Evolutionary conservation across 2,329 filamentous ascomycete species (phyloP).

Genomic region (Aspergillus bombycis): DNA sequence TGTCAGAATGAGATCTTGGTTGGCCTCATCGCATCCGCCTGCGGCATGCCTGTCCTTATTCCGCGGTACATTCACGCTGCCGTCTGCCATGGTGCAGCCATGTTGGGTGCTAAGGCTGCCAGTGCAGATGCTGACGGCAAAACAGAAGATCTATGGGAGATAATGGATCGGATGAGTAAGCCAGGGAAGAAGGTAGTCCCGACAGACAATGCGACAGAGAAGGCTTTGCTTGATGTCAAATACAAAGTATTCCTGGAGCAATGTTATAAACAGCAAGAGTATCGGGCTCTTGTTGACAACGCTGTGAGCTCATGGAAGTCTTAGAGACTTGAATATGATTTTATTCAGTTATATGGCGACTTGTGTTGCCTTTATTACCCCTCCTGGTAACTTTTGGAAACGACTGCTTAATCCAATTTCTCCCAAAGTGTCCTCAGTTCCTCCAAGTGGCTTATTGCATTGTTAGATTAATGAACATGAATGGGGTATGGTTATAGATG

Average conservation of each 20-base stretch:
- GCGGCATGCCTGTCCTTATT: slow-evolving; percentile 89
- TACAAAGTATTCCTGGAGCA: slow-evolving; percentile 96
- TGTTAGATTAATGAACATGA: background rate
- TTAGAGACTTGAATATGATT: background rate
- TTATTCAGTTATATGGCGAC: too few relatives aligned
- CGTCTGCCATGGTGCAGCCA: slow-evolving; percentile 96
- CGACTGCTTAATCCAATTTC: background rate
- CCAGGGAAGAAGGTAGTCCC: slow-evolving; percentile 82
- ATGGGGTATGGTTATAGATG: background rate
- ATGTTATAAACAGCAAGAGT: slow-evolving; percentile 81
- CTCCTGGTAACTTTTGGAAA: background rate
- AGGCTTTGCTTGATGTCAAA: slow-evolving; percentile 80
- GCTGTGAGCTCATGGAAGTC: slow-evolving; percentile 50
- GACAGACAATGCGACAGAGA: slow-evolving; percentile 71
- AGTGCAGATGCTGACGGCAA: slow-evolving; percentile 75
- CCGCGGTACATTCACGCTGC: slow-evolving; percentile 93
- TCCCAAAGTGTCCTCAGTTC: background rate
- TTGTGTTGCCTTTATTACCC: too few relatives aligned
- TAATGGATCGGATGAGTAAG: slow-evolving; percentile 98
- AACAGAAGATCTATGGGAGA: slow-evolving; percentile 87
- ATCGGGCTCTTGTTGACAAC: slow-evolving; percentile 76
- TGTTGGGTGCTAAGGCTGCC: slow-evolving; percentile 97
- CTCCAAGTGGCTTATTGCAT: background rate
- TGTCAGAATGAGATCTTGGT: slow-evolving; percentile 95
- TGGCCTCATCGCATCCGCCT: slow-evolving; percentile 85